Conservation (phyloP, 2,329 filamentous ascomycete genomes). For the Xylaria polymorpha region DNA sequence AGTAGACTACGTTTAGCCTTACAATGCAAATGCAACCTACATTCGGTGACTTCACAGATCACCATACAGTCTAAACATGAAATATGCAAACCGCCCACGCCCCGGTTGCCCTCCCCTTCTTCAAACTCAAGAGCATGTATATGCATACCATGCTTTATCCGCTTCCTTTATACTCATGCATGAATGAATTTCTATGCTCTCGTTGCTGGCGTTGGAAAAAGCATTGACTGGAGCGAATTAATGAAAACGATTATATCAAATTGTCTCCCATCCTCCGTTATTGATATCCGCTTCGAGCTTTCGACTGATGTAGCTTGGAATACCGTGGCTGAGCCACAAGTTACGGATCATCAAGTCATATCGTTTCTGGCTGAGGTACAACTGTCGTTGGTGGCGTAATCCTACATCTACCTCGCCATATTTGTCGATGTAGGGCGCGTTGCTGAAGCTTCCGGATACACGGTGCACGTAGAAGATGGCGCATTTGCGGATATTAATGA, state of each 20-base stretch:
- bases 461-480: slow-evolving; percentile 88
- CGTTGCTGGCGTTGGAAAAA: not conserved
- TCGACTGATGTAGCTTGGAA: slow-evolving; percentile 89
- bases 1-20: not conserved
- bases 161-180: slow-evolving; percentile 5
- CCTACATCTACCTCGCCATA: slow-evolving; percentile 97
- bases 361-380: slow-evolving; percentile 92
- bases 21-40: slow-evolving; percentile 8
- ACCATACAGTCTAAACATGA: not conserved
- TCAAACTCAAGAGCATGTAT: slow-evolving; percentile 6
- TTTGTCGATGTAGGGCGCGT: slow-evolving; percentile 93
- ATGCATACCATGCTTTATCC: not conserved
- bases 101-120: not conserved
- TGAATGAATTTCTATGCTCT: not conserved
- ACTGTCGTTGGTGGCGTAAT: slow-evolving; percentile 84
- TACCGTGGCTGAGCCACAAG: slow-evolving; percentile 86
- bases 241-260: slow-evolving; percentile 51
- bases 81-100: slow-evolving; percentile 24
- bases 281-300: slow-evolving; percentile 96
- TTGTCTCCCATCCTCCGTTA: slow-evolving; percentile 97
- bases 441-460: slow-evolving; percentile 82
- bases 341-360: slow-evolving; percentile 90
- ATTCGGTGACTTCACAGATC: not conserved
- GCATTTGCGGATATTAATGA: slow-evolving; percentile 97
- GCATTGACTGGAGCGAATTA: slow-evolving; percentile 2